Conservation (phyloP, 495 filamentous ascomycete genomes). For the Daldinia caldariorum region DNA sequence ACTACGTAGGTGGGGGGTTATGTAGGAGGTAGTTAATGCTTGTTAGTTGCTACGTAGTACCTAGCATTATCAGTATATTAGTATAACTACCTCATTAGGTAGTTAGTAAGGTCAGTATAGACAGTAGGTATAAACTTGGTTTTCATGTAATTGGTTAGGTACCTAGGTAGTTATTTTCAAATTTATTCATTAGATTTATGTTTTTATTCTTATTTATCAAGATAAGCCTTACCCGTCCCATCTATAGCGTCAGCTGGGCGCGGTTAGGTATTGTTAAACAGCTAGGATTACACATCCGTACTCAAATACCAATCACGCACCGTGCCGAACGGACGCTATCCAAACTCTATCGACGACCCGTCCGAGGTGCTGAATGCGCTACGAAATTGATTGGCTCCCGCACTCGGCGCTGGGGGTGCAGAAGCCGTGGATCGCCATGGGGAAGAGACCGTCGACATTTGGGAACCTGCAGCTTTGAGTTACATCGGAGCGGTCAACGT, state of each 20-base stretch:
- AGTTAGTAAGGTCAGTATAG: too few species aligned
- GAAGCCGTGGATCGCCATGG: conserved; percentile 38
- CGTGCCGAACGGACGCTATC: conserved; percentile 43
- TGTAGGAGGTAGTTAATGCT: too few species aligned
- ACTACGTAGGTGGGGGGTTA: not conserved
- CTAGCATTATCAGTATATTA: too few species aligned
- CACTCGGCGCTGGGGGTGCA: conserved; percentile 27
- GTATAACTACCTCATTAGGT: too few species aligned
- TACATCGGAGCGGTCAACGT: conserved; percentile 42
- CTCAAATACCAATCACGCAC: conserved; percentile 31
- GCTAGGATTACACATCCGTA: conserved; percentile 12
- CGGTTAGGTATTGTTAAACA: conserved; percentile 28
- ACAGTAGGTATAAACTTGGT: not conserved
- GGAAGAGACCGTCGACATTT: conserved; percentile 33
- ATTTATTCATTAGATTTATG: conserved; percentile 5
- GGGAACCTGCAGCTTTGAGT: conserved; percentile 42
- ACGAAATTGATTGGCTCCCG: conserved; percentile 40
- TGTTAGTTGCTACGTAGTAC: not conserved
- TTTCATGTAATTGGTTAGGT: not conserved
- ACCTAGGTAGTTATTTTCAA: too few species aligned
- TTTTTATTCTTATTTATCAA: not conserved
- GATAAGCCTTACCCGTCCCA: conserved; percentile 20
- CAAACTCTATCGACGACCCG: conserved; percentile 31
- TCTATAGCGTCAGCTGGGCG: conserved; percentile 29
- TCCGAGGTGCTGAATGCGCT: conserved; percentile 35